Conservation (phyloP, 1,284 basidiomycete species). For the Moesziomyces globuligerus region DNA sequence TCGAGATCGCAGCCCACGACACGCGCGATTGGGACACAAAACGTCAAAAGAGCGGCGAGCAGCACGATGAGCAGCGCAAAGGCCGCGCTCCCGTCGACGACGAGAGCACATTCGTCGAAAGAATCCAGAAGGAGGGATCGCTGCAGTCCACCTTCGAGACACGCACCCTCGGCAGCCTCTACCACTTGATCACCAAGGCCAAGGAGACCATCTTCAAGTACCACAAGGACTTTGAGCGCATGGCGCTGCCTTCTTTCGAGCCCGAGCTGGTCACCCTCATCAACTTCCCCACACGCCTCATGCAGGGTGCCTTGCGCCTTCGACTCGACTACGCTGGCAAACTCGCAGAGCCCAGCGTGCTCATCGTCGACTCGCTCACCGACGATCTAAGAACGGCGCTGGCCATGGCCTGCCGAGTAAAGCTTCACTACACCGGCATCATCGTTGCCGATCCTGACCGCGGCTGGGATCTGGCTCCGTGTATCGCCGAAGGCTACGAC, state of each 20-base stretch:
- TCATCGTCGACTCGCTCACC: conserved; percentile 91
- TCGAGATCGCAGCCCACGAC: conserved; percentile 48
- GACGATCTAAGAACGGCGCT: conserved; percentile 93
- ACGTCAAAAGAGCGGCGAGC: conserved; percentile 18
- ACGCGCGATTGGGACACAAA: conserved; percentile 8
- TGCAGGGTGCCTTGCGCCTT: conserved; percentile 88
- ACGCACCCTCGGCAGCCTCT: conserved; percentile 86
- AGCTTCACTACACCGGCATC: conserved; percentile 90
- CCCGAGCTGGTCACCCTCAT: conserved; percentile 91
- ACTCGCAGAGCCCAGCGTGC: conserved; percentile 80
- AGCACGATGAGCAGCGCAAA: conserved; percentile 14
- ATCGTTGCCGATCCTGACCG: conserved; percentile 82
- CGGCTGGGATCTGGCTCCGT: conserved; percentile 87
- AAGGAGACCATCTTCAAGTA: conserved; percentile 87
- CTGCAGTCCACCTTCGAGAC: conserved; percentile 94
- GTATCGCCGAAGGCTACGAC: conserved; percentile 90
- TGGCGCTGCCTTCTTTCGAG: conserved; percentile 93
- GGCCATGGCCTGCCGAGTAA: conserved; percentile 90
- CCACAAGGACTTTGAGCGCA: conserved; percentile 77
- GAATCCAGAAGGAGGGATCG: conserved; percentile 93
- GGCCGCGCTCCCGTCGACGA: conserved; percentile 31
- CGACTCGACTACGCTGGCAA: conserved; percentile 90
- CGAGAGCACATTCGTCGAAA: conserved; percentile 79
- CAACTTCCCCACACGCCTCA: conserved; percentile 92
- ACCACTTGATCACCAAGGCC: conserved; percentile 84